phyloP scores from a whole-genome alignment of 2,329 filamentous ascomycete species.

The Ploettnerulaceae sp. region DNA sequence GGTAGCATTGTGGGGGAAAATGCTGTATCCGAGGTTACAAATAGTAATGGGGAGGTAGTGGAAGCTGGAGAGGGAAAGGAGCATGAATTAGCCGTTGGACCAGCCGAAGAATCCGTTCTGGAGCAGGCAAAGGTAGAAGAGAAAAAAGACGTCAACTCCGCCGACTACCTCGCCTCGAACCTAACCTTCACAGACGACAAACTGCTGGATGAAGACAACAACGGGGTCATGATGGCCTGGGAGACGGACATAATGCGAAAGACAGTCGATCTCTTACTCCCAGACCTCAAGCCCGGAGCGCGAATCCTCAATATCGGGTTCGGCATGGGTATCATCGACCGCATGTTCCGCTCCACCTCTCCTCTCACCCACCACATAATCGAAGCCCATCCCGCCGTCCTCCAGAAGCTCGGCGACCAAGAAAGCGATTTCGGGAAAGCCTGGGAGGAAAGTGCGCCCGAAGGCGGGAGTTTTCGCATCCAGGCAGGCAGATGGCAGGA shows the following conservation, averaged over 20 bases:
- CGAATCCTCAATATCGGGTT: slow-evolving; percentile 82
- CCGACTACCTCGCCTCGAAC: slow-evolving; percentile 62
- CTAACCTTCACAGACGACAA: slow-evolving; percentile 61
- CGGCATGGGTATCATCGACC: slow-evolving; percentile 85
- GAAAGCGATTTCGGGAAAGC: slow-evolving; percentile 43
- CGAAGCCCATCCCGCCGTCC: slow-evolving; percentile 76
- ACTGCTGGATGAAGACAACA: slow-evolving; percentile 68
- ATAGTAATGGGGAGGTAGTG: slow-evolving; percentile 19
- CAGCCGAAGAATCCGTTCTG: slow-evolving; percentile 11
- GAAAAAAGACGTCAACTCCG: slow-evolving; percentile 49
- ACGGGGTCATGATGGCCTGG: slow-evolving; percentile 94
- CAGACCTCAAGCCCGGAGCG: slow-evolving; percentile 47
- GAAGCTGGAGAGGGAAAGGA: slow-evolving; percentile 32
- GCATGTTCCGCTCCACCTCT: slow-evolving; percentile 63
- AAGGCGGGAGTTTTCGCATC: slow-evolving; percentile 60
- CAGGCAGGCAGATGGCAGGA: slow-evolving; percentile 79
- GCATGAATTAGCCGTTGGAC: slow-evolving; percentile 10
- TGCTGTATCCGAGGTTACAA: too few relatives aligned
- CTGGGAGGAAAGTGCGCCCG: slow-evolving; percentile 52
- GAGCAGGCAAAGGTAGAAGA: background rate
- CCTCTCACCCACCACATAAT: slow-evolving; percentile 76
- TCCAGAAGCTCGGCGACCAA: slow-evolving; percentile 51
- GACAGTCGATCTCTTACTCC: slow-evolving; percentile 64
- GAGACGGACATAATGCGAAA: slow-evolving; percentile 80
- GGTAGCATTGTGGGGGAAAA: slow-evolving; percentile 30